Base-by-base conservation (phyloP, 192 early-diverging fungal genomes). In the Mortierella claussenii region DNA sequence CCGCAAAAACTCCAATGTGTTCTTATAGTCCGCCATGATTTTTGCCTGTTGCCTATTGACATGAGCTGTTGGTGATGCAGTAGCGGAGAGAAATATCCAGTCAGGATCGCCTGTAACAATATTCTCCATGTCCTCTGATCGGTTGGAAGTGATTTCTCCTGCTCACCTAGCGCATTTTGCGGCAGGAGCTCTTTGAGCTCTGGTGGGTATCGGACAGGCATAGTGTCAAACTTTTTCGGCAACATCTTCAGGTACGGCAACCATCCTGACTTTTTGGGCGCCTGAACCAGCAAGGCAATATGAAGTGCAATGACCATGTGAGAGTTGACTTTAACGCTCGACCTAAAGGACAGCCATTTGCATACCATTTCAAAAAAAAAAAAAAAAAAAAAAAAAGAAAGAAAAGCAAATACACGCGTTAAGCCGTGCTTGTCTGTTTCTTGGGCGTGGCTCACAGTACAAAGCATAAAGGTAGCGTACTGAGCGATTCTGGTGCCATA, bases 181-280 rank as follows among this genome's bases (percentile, higher is more conserved):
- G 85, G 86, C 7, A 83, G 50, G 2, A 81, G 64, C 20, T 75
- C 68, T 8, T 60, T 46, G 3, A 81, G 55, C 13, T 69, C 62
- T n/a, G 51, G 36, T 26, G 80, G 69, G 47, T 80, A 86, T 56
- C 60, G 71, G 17, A 87, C 79, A 32, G 86, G 82, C 68, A 88
- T 78, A 8, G 79, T 85, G 43, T 85, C 68, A 58, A 88, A 88
- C 54, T 83, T 79, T 11, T 70, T 80, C 24, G 86, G 86, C 40
- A 88, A 51, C 54, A 88, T 18, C 44, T 71, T 59, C 21, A 84
- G 21, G 55, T 88, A 88, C 0, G 81, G 80, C 42, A 78, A 61
- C 79, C 84, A 86, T 58, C 79, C 65, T 2, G 68, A 71, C 20
- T 80, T 69, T 36, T 48, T 37, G 24, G 80, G 82, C 21, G 69